These are phyloP conservation scores for Suhomyces canberraensis DNA, from an alignment of 805 yeast genomes.

Conservation along the genomic window DNA sequence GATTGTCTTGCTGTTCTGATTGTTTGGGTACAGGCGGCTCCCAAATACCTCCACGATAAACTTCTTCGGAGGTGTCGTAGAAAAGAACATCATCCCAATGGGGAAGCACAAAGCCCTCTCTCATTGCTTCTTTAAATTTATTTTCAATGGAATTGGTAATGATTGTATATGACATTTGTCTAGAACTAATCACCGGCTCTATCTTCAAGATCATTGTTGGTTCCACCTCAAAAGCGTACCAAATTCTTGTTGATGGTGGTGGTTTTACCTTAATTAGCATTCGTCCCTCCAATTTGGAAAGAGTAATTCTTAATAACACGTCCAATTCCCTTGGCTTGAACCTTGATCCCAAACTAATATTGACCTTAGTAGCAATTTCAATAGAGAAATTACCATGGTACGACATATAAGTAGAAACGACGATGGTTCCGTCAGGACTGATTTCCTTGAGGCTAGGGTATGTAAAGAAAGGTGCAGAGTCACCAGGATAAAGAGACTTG, in stretches of 20 bases:
- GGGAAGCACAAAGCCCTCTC: conserved; percentile 79
- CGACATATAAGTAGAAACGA: conserved; percentile 55
- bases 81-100: conserved; percentile 84
- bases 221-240: conserved; percentile 84
- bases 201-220: conserved; percentile 73
- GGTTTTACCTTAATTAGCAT: conserved; percentile 69
- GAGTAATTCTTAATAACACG: conserved; percentile 63
- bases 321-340: conserved; percentile 76
- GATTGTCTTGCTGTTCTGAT: neutral
- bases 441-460: conserved; percentile 66
- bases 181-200: conserved; percentile 88
- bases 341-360: conserved; percentile 69
- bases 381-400: conserved; percentile 77
- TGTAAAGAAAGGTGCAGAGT: conserved; percentile 75
- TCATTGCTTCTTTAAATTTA: conserved; percentile 73
- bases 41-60: conserved; percentile 95
- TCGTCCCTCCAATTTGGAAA: conserved; percentile 72
- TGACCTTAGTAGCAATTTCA: conserved; percentile 77
- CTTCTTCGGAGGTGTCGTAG: conserved; percentile 59
- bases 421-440: conserved; percentile 75
- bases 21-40: conserved; percentile 35
- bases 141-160: conserved; percentile 78
- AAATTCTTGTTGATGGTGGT: conserved; percentile 85
- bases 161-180: conserved; percentile 73
- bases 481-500: conserved; percentile 69